Evolutionary conservation across 768 basidiomycete genomes (phyloP).

Genomic region (Tylopilus sp.): DNA sequence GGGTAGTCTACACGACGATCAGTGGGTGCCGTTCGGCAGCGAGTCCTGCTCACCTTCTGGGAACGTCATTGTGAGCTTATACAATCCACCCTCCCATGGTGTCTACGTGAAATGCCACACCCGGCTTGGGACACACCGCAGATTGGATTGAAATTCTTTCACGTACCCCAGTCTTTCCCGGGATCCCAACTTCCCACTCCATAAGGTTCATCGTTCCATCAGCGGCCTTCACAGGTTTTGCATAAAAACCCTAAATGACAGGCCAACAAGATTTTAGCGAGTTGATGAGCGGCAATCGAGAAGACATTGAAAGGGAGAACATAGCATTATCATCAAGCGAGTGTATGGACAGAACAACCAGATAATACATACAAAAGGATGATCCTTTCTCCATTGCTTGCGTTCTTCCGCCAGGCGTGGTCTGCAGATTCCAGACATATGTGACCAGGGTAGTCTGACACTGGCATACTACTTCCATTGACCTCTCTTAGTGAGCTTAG

Average conservation of each 20-base stretch:
- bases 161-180: constrained; percentile 85
- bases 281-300: not conserved
- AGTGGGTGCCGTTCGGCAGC: not conserved
- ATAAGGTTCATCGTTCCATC: constrained; percentile 96
- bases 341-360: not conserved
- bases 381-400: constrained; percentile 98
- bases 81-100: constrained; percentile 95
- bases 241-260: constrained; percentile 83
- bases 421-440: constrained; percentile 87
- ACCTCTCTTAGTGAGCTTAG: constrained; percentile 13
- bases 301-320: not conserved
- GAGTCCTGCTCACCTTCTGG: constrained; percentile 72
- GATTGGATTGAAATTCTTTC: constrained; percentile 1
- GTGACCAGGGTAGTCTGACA: constrained; percentile 1
- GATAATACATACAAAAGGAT: constrained; percentile 80
- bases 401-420: constrained; percentile 93
- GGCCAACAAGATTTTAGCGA: constrained; percentile 5
- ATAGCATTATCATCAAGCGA: not conserved
- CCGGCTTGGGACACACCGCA: constrained; percentile 10
- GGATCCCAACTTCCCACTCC: constrained; percentile 99
- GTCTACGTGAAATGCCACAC: constrained; percentile 53
- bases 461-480: too few relatives aligned
- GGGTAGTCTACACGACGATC: constrained; percentile 66
- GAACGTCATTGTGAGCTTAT: constrained; percentile 90
- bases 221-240: constrained; percentile 82